Base-by-base conservation (phyloP, 179 eudicot species). In the Beta macrorhiza region DNA sequence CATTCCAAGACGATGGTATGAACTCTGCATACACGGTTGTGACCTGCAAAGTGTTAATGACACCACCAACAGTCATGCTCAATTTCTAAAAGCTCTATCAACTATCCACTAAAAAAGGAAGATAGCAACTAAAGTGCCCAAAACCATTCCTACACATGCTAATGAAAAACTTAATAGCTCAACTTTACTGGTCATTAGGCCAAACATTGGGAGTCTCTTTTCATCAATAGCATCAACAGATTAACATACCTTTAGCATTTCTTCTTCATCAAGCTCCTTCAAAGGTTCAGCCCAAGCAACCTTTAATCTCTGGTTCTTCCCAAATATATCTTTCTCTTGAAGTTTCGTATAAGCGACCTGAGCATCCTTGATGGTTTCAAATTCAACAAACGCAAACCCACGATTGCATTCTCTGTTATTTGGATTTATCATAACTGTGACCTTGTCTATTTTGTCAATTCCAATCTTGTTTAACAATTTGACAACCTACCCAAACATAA, bases 361-460 rank as follows among this genome's bases (percentile, higher is more conserved):
- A 72, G 97, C 97, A 84, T 85, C 90, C 79, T 85, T 88, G 74
- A 75, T 84, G 79, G 93, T 88, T 82, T 87, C 87, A 82, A 92
- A 67, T 86, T 92, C 97, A 49, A 92, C 84, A 84, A 91, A 92
- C 57, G 93, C 97, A 87, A 88, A 92, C n/a, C 97, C 97, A 75
- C 93, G 90, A 83, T 91, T 92, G 67, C 82, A 59, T 20, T 83
- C 85, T 47, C 61, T 67, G 74, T 89, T 89, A 72, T 73, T 86
- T n/a, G 97, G 91, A 87, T 92, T 87, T 25, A 83, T 71, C 84
- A 85, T 86, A 79, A 91, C 88, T 17, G 88, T 86, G 72, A 92
- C 88, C 61, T 83, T 85, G 59, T 90, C 93, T 73, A 92, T 86
- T 63, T 91, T 90, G 79, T 85, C 88, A 87, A 91, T 84, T 44